A percentile compares a stretch with the other conserved stretches of the same genome.
Conservation (phyloP, 2,329 filamentous ascomycete species). For the Fusarium odoratissimum region DNA sequence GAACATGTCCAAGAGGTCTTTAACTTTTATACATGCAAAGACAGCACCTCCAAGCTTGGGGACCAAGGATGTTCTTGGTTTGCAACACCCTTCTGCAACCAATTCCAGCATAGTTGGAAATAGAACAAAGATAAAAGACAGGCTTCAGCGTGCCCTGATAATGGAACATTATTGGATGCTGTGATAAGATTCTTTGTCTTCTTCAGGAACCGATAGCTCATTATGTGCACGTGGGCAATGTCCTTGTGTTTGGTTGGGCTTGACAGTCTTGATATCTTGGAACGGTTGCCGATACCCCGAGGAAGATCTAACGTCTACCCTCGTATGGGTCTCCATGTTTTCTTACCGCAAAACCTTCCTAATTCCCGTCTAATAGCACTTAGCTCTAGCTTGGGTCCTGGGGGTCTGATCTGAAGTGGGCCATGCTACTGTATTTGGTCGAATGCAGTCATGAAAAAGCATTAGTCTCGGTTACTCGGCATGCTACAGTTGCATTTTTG, state of each 20-base stretch:
- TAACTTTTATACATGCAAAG: background rate
- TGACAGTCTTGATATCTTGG: rapidly evolving
- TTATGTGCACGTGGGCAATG: background rate
- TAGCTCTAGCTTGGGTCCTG: rapidly evolving
- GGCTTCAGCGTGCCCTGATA: background rate
- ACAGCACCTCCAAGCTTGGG: background rate
- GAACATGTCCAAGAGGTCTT: rapidly evolving
- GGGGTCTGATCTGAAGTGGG: background rate
- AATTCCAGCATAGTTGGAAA: background rate
- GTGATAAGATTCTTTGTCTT: too few relatives aligned
- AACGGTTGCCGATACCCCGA: background rate
- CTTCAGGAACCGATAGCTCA: rapidly evolving
- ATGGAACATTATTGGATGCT: background rate
- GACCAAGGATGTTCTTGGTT: background rate
- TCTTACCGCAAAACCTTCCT: rapidly evolving
- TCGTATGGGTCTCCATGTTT: background rate
- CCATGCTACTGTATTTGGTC: rapidly evolving
- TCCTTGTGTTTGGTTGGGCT: background rate
- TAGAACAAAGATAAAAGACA: too few relatives aligned
- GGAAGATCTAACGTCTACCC: rapidly evolving
- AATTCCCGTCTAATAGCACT: background rate
- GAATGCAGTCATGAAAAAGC: rapidly evolving
- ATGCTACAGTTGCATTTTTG: background rate
- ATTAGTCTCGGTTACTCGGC: background rate
- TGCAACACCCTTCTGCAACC: too few relatives aligned